phyloP scores from a whole-genome alignment of 2,329 filamentous ascomycete genomes.

The Fusarium sp. region DNA sequence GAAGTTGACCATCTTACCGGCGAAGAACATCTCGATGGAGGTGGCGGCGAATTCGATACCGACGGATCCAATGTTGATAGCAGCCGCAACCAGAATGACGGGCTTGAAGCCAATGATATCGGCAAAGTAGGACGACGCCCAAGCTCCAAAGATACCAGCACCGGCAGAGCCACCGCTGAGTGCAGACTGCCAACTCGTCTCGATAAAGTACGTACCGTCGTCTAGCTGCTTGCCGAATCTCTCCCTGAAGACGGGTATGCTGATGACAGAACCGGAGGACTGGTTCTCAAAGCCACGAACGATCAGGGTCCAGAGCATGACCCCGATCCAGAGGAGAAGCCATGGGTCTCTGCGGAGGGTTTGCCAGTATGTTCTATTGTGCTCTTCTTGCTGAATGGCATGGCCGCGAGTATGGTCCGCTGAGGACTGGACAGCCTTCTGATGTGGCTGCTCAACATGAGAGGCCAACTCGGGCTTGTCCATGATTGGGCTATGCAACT shows the following conservation, averaged over 20 bases:
- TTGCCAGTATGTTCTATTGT: conserved; percentile 41
- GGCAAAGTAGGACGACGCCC: conserved; percentile 40
- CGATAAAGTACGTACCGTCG: conserved; percentile 38
- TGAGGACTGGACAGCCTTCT: neutral
- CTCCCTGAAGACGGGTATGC: conserved; percentile 35
- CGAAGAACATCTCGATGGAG: conserved; percentile 47
- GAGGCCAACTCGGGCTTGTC: conserved; percentile 20
- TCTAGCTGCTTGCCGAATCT: conserved; percentile 32
- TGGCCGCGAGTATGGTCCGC: conserved; percentile 34
- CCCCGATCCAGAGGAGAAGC: conserved; percentile 47
- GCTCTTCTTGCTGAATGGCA: conserved; percentile 47
- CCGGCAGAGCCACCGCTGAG: conserved; percentile 43
- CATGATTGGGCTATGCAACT: neutral
- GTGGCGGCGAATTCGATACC: conserved; percentile 48
- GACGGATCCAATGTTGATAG: conserved; percentile 46
- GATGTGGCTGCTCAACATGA: conserved; percentile 19
- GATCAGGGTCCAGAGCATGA: conserved; percentile 48
- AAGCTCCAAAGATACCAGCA: conserved; percentile 42
- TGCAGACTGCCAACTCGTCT: conserved; percentile 47
- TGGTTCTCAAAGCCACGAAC: conserved; percentile 47
- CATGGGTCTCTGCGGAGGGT: conserved; percentile 45
- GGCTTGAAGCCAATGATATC: conserved; percentile 43
- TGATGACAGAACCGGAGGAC: conserved; percentile 39
- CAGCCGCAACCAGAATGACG: conserved; percentile 26
- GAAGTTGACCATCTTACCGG: conserved; percentile 48